phyloP scores from a whole-genome alignment of 2,329 filamentous ascomycete genomes.

The Claviceps pazoutovae region DNA sequence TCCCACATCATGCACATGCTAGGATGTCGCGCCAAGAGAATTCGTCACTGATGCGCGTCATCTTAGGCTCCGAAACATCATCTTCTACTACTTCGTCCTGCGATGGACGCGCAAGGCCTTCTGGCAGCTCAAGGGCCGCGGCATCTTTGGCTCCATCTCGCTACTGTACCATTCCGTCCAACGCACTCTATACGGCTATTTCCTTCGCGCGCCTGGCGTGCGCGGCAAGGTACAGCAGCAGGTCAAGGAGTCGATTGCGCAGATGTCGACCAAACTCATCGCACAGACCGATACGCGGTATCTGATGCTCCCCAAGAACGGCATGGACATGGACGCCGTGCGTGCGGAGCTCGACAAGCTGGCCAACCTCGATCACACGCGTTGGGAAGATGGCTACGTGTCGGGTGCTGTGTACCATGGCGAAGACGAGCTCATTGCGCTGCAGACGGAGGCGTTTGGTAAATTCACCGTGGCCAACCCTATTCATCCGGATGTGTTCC shows the following conservation, averaged over 20 bases:
- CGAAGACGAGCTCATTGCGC: slow-evolving; percentile 61
- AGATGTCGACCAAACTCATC: slow-evolving; percentile 74
- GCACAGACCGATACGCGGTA: slow-evolving; percentile 59
- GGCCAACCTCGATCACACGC: slow-evolving; percentile 78
- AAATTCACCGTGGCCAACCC: slow-evolving; percentile 93
- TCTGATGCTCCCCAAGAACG: slow-evolving; percentile 65
- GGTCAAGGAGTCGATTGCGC: slow-evolving; percentile 63
- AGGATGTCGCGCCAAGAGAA: neutral
- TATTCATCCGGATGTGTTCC: slow-evolving; percentile 96
- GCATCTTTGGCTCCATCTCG: slow-evolving; percentile 62
- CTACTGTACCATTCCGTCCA: slow-evolving; percentile 61
- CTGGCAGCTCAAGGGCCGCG: slow-evolving; percentile 79
- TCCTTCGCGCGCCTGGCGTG: slow-evolving; percentile 76
- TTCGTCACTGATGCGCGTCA: neutral
- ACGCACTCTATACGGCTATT: slow-evolving; percentile 66
- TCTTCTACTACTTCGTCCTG: slow-evolving; percentile 79
- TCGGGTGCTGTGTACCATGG: slow-evolving; percentile 95
- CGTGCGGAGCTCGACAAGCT: slow-evolving; percentile 66
- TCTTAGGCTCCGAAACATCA: slow-evolving; percentile 58
- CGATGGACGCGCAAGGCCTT: slow-evolving; percentile 68
- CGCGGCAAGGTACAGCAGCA: slow-evolving; percentile 75
- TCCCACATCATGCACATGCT: neutral
- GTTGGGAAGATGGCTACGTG: slow-evolving; percentile 92
- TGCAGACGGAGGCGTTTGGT: slow-evolving; percentile 87
- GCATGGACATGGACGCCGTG: slow-evolving; percentile 67